phyloP scores from a whole-genome alignment of 2,329 filamentous ascomycete species.

The Paraconiothyrium brasiliense region DNA sequence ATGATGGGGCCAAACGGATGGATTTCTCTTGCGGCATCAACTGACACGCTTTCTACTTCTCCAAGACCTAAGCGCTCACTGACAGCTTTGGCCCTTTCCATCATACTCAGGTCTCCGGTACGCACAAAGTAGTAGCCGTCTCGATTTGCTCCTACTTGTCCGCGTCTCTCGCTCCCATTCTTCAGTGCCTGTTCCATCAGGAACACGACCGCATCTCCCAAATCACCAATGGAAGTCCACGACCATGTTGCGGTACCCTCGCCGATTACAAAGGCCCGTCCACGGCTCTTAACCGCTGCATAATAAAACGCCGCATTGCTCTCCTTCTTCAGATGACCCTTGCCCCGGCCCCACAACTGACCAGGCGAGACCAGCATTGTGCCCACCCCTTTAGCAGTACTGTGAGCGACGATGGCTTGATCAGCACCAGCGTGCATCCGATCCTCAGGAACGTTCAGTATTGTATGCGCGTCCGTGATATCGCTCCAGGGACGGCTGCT shows the following conservation, averaged over 20 bases:
- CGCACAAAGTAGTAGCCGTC: conserved; percentile 27
- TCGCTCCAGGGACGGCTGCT: no score
- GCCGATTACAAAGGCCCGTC: conserved; percentile 24
- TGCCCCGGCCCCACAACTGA: conserved; percentile 22
- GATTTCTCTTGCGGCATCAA: no score
- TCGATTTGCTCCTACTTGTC: conserved; percentile 24
- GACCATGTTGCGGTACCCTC: conserved; percentile 25
- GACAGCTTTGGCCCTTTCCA: conserved; percentile 27
- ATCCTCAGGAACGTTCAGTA: no score
- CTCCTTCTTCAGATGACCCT: conserved; percentile 27
- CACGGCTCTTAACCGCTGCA: conserved; percentile 24
- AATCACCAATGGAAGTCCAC: conserved; percentile 25
- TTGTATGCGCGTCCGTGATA: no score
- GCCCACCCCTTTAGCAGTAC: conserved; percentile 19
- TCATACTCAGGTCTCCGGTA: conserved; percentile 25
- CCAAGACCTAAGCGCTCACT: conserved; percentile 11
- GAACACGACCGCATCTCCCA: conserved; percentile 4
- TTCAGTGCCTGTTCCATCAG: no score
- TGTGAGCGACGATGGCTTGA: no score
- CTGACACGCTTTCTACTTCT: no score
- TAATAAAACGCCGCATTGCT: conserved; percentile 25
- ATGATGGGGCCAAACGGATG: no score
- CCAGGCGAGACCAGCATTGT: conserved; percentile 26
- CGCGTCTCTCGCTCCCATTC: conserved; percentile 8
- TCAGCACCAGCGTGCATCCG: no score